Evolutionary conservation across 1,284 basidiomycete genomes (phyloP).

Genomic region (Meripilus lineatus): DNA sequence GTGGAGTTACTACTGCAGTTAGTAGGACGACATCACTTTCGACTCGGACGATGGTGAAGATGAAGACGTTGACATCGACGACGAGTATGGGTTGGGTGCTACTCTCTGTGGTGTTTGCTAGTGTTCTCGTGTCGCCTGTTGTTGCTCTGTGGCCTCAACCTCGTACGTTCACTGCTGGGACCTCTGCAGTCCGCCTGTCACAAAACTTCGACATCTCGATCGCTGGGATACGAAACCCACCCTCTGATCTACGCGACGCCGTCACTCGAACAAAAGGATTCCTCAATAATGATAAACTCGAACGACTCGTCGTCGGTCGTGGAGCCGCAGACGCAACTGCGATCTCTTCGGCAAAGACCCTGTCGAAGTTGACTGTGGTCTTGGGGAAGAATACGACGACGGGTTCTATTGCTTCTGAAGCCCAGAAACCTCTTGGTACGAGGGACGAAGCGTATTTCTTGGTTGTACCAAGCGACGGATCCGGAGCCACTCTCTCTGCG

Average conservation of each 20-base stretch:
- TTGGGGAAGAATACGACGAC: slow-evolving; percentile 31
- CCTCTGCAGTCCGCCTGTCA: slow-evolving; percentile 45
- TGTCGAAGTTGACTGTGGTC: slow-evolving; percentile 36
- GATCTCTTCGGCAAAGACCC: slow-evolving; percentile 26
- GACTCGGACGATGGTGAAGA: slow-evolving; percentile 17
- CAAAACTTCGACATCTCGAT: slow-evolving; percentile 41
- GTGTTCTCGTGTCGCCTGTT: slow-evolving; percentile 15
- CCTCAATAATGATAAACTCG: slow-evolving; percentile 38
- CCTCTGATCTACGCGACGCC: slow-evolving; percentile 42
- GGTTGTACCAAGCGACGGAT: slow-evolving; percentile 55
- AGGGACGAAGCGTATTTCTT: slow-evolving; percentile 69
- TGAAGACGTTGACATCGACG: slow-evolving; percentile 13
- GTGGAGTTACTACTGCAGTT: neutral
- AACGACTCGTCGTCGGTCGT: slow-evolving; percentile 42
- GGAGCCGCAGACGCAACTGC: slow-evolving; percentile 33
- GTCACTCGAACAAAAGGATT: slow-evolving; percentile 33
- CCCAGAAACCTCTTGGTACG: slow-evolving; percentile 44
- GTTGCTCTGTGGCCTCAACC: slow-evolving; percentile 63
- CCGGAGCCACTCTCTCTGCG: slow-evolving; percentile 55
- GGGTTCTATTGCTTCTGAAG: slow-evolving; percentile 48
- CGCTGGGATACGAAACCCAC: slow-evolving; percentile 14
- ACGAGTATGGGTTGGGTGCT: too few relatives aligned
- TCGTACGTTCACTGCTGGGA: slow-evolving; percentile 42
- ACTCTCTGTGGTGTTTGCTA: slow-evolving; percentile 20
- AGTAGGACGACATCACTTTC: neutral